Percentiles rank a stretch among this genome's conserved stretches.
Evolutionary conservation across 2,329 filamentous ascomycete genomes (phyloP).

Genomic region (Fusarium subglutinans): DNA sequence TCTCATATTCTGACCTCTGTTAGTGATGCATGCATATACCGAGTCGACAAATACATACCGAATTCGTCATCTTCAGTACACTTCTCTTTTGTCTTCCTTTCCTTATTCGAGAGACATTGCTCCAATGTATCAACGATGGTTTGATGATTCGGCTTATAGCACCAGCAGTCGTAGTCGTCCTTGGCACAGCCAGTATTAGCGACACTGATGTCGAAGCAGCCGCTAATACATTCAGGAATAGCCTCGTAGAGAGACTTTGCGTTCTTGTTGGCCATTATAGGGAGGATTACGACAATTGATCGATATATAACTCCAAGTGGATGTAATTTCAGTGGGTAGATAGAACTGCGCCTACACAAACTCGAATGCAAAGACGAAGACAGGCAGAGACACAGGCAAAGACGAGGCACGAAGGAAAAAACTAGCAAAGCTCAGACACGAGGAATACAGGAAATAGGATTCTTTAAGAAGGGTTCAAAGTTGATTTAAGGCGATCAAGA

Average conservation of each 20-base stretch:
- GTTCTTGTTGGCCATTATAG: slow-evolving; percentile 35
- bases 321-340: background rate
- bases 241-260: slow-evolving; percentile 25
- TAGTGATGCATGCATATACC: background rate
- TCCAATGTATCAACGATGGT: slow-evolving; percentile 38
- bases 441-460: background rate
- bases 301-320: background rate
- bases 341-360: background rate
- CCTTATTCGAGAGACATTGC: slow-evolving; percentile 29
- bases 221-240: slow-evolving; percentile 32
- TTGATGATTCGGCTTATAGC: slow-evolving; percentile 38
- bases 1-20: slow-evolving; percentile 35
- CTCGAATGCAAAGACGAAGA: background rate
- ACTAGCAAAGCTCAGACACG: background rate
- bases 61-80: slow-evolving; percentile 38
- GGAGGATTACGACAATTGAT: background rate
- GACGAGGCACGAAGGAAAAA: background rate
- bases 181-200: slow-evolving; percentile 35
- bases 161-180: slow-evolving; percentile 40
- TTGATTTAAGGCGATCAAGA: background rate
- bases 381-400: background rate
- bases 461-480: slow-evolving; percentile 1
- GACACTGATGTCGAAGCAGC: slow-evolving; percentile 38
- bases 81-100: slow-evolving; percentile 20
- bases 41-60: slow-evolving; percentile 6